Evolutionary conservation across 2,329 filamentous ascomycete genomes (phyloP).

Genomic region (Fusarium sambucinum): DNA sequence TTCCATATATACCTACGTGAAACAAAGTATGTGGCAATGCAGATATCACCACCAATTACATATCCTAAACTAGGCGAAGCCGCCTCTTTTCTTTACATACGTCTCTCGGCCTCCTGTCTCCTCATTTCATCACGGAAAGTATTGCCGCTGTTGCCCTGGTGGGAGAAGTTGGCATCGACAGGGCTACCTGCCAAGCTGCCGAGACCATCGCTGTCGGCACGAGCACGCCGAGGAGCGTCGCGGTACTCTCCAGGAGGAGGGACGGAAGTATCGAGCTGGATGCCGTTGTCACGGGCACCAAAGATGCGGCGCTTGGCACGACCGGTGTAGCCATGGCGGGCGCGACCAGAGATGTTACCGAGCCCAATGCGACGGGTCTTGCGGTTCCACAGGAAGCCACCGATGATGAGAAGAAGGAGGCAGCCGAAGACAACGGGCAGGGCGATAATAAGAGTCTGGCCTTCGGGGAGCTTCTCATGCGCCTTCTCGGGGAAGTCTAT

Average conservation of each 20-base stretch:
- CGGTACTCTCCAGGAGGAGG: slow-evolving; percentile 50
- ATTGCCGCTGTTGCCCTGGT: slow-evolving; percentile 56
- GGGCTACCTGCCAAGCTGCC: slow-evolving; percentile 64
- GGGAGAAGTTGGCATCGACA: slow-evolving; percentile 57
- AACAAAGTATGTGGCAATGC: neutral
- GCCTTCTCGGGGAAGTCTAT: slow-evolving; percentile 54
- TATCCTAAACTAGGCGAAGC: neutral
- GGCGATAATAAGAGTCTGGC: slow-evolving; percentile 63
- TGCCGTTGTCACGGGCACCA: slow-evolving; percentile 54
- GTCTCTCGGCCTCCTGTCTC: slow-evolving; percentile 60
- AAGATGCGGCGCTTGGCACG: slow-evolving; percentile 55
- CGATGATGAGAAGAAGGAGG: slow-evolving; percentile 62
- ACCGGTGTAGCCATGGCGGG: slow-evolving; percentile 59
- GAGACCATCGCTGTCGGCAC: slow-evolving; percentile 61
- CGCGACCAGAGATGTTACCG: slow-evolving; percentile 65
- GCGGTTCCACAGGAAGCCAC: slow-evolving; percentile 69
- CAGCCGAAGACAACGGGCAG: slow-evolving; percentile 64
- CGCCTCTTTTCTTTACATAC: slow-evolving; percentile 27
- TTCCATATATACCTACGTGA: slow-evolving; percentile 24
- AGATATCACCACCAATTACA: neutral
- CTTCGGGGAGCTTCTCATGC: slow-evolving; percentile 50
- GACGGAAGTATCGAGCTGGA: slow-evolving; percentile 59
- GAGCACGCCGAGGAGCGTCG: slow-evolving; percentile 50
- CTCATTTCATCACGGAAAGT: slow-evolving; percentile 64
- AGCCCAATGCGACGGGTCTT: slow-evolving; percentile 63